These are phyloP conservation scores for Blastomyces percursus DNA, from an alignment of 2,329 filamentous ascomycete genomes.

Conservation along the genomic window DNA sequence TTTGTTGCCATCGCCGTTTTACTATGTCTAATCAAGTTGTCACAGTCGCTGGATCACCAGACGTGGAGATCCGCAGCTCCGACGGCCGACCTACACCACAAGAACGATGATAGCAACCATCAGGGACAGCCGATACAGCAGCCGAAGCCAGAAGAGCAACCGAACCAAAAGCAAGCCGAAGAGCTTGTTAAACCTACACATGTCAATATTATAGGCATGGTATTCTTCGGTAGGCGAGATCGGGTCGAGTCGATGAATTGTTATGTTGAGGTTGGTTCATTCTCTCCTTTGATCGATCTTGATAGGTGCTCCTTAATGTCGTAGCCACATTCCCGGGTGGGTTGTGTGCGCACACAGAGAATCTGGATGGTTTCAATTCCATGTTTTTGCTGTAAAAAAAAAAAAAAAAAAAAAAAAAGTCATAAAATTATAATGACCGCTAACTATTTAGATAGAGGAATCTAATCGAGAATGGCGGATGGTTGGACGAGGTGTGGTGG, in stretches of 20 bases:
- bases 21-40: neutral
- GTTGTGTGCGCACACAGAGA: neutral
- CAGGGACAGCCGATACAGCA: neutral
- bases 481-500: conserved; percentile 35
- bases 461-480: conserved; percentile 29
- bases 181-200: conserved; percentile 7
- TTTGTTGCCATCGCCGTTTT: neutral
- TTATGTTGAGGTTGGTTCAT: conserved; percentile 9
- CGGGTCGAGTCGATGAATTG: conserved; percentile 8
- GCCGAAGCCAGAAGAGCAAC: neutral
- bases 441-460: conserved; percentile 21
- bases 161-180: neutral
- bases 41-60: neutral
- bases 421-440: too few relatives aligned
- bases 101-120: neutral
- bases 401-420: too few relatives aligned
- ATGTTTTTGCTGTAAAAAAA: neutral
- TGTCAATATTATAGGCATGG: conserved; percentile 9
- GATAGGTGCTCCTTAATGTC: too few relatives aligned
- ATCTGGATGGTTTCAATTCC: neutral
- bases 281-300: neutral
- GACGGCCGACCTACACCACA: neutral
- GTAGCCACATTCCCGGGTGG: neutral
- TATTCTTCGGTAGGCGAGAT: conserved; percentile 10
- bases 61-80: neutral